phyloP scores from a whole-genome alignment of 106 monocot species.

The Chionographis japonica region DNA sequence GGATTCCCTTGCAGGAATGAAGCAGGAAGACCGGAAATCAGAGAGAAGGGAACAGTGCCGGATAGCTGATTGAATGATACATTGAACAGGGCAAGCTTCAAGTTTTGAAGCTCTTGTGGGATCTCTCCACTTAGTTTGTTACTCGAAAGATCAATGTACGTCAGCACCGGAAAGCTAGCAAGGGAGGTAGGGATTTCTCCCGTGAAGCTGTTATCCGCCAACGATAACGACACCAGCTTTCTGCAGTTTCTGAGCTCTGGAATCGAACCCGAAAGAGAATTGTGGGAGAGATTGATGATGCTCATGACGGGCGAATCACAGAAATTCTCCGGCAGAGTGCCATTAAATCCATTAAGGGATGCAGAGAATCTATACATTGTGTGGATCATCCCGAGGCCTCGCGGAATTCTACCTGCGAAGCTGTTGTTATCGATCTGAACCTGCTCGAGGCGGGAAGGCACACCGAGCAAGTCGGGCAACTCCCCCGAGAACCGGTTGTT shows the following conservation, averaged over 20 bases:
- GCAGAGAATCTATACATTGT: slow-evolving; percentile 68
- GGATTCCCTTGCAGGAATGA: slow-evolving; percentile 70
- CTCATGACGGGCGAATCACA: slow-evolving; percentile 62
- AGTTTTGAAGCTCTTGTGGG: slow-evolving; percentile 50
- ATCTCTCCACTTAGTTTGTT: slow-evolving; percentile 64
- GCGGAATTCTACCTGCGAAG: slow-evolving; percentile 55
- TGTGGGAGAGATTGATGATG: slow-evolving; percentile 61
- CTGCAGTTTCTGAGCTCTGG: slow-evolving; percentile 49
- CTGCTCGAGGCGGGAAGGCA: slow-evolving; percentile 42
- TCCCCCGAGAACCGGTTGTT: slow-evolving; percentile 57
- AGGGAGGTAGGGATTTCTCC: slow-evolving; percentile 58
- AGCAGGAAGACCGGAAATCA: slow-evolving; percentile 58
- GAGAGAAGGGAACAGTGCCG: slow-evolving; percentile 40
- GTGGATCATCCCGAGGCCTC: slow-evolving; percentile 30
- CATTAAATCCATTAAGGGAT: slow-evolving; percentile 43
- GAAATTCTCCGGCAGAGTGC: slow-evolving; percentile 50
- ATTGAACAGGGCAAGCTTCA: slow-evolving; percentile 78
- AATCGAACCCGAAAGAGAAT: slow-evolving; percentile 56
- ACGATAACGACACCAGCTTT: slow-evolving; percentile 52
- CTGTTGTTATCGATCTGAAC: slow-evolving; percentile 72
- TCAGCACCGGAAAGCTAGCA: slow-evolving; percentile 50
- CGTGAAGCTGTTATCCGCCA: slow-evolving; percentile 56
- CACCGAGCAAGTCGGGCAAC: slow-evolving; percentile 30
- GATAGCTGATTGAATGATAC: slow-evolving; percentile 67
- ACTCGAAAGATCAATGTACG: slow-evolving; percentile 68